Base-by-base conservation (phyloP, 225 moss, liverwort and hornwort genomes). In the Asterella californica region DNA sequence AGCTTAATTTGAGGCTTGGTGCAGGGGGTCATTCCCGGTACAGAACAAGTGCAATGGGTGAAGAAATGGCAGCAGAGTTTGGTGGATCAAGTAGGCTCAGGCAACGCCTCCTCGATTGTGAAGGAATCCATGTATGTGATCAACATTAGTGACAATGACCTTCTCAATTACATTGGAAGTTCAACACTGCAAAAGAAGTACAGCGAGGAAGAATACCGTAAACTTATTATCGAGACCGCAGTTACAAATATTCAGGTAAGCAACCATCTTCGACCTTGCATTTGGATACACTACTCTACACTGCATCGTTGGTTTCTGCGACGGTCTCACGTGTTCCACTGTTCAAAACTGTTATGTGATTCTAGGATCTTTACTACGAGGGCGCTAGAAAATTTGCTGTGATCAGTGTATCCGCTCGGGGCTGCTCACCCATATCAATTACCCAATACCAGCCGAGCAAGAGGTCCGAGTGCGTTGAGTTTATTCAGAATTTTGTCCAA, bases 41-140 rank as follows among this genome's bases (percentile, higher is more conserved):
- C 61, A 63, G 25, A 45, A 62, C 77, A 77, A 63, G 57, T 77
- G 27, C 38, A 60, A 19, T 63, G 61, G 62, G 77, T 77, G 15
- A 77, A 47, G 62, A 61, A 77, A 30, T 77, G 63, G 77, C 77
- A 77, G 46, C 62, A 77, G 42, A 64, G 42, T 62, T 27, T 77
- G 42, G 77, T 62, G 9, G 9, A 5, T 48, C 37, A 6, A 42
- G 61, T 77, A 10, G 77, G 62, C 34, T 22, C 77, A 15, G 15
- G 27, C 61, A 77, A 15, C 24, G 77, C 61, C 15, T 12, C 22
- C 8, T 24, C 42, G 15, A 63, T 77, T 29, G 37, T 57, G 25
- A 21, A 62, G 19, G 18, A 77, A 27, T 21, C 77, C 0, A 0
- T 47, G 6, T 77, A 77, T 30, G 6, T 63, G 1, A 62, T 77